These are phyloP conservation scores for Magnaporthales sp. DNA, from an alignment of 2,329 filamentous ascomycete species.

Conservation along the genomic window DNA sequence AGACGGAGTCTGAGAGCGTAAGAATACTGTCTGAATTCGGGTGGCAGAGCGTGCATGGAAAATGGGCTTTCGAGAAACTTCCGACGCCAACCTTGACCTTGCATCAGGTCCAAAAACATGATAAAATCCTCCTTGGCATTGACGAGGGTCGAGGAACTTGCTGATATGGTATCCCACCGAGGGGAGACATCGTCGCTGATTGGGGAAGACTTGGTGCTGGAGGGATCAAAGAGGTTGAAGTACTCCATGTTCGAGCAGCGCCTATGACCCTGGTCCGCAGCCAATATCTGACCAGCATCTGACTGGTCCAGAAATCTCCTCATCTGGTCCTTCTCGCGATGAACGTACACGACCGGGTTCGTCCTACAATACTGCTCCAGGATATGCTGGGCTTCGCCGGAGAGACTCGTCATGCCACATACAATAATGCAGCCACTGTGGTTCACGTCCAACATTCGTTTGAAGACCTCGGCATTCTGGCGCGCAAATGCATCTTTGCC, in stretches of 20 bases:
- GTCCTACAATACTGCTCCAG: slow-evolving; percentile 51
- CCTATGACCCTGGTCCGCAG: slow-evolving; percentile 46
- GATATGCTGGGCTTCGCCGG: slow-evolving; percentile 47
- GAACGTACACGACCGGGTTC: slow-evolving; percentile 62
- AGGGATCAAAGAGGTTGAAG: slow-evolving; percentile 52
- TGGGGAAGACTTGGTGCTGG: slow-evolving; percentile 20
- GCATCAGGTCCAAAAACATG: slow-evolving; percentile 48
- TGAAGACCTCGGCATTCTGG: slow-evolving; percentile 53
- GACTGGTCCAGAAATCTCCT: slow-evolving; percentile 45
- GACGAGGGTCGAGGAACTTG: slow-evolving; percentile 49
- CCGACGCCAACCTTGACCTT: slow-evolving; percentile 40
- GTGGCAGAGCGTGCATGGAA: slow-evolving; percentile 48
- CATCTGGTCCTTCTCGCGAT: slow-evolving; percentile 56
- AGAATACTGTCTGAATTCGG: slow-evolving; percentile 49
- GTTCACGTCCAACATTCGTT: slow-evolving; percentile 50
- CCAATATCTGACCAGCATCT: slow-evolving; percentile 47
- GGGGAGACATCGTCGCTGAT: slow-evolving; percentile 12
- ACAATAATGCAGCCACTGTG: slow-evolving; percentile 57
- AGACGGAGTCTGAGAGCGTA: slow-evolving; percentile 55
- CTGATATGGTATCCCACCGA: slow-evolving; percentile 21
- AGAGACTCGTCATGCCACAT: slow-evolving; percentile 56
- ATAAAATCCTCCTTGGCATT: slow-evolving; percentile 52
- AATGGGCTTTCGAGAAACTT: slow-evolving; percentile 51
- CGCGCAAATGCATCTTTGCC: slow-evolving; percentile 53
- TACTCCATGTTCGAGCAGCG: slow-evolving; percentile 63